Evolutionary conservation across 1,284 basidiomycete species (phyloP).

Genomic region (Cutaneotrichosporon cyanovorans): DNA sequence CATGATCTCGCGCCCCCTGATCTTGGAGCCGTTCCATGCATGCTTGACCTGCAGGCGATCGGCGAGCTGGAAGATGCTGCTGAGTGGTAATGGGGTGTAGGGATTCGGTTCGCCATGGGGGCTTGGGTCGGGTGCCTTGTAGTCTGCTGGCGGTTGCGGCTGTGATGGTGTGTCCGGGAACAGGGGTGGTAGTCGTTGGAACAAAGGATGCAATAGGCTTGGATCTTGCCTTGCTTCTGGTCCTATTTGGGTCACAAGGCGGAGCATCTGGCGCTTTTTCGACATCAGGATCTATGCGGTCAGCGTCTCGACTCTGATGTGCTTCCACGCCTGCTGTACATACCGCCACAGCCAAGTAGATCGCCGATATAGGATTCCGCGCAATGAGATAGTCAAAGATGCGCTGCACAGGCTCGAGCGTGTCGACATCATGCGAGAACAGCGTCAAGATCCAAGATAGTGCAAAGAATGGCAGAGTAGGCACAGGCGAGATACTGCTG

Average conservation of each 20-base stretch:
- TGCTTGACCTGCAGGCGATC: conserved; percentile 33
- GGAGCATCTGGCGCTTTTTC: conserved; percentile 42
- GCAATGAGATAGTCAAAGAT: conserved; percentile 80
- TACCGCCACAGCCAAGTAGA: conserved; percentile 77
- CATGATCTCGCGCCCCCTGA: conserved; percentile 38
- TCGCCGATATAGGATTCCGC: conserved; percentile 67
- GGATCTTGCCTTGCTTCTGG: conserved; percentile 37
- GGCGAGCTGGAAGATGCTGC: conserved; percentile 34
- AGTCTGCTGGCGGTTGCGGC: conserved; percentile 6
- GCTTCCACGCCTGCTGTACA: conserved; percentile 33
- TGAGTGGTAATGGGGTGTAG: conserved; percentile 35
- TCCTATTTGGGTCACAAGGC: conserved; percentile 28
- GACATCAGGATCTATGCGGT: conserved; percentile 38
- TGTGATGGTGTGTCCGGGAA: conserved; percentile 41
- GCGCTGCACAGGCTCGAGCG: conserved; percentile 71
- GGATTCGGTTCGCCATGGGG: conserved; percentile 26
- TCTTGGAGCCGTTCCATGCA: conserved; percentile 32
- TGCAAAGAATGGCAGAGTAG: conserved; percentile 54
- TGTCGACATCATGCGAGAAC: conserved; percentile 83
- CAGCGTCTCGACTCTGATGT: not conserved
- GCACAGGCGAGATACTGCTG: conserved; percentile 33
- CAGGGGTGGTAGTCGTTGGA: conserved; percentile 63
- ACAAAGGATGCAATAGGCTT: conserved; percentile 60
- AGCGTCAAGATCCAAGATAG: conserved; percentile 83
- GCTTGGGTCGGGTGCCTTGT: not conserved